These are phyloP conservation scores for Haplosporangium sp. DNA, from an alignment of 371 early-diverging fungal genomes.

Conservation along the genomic window DNA sequence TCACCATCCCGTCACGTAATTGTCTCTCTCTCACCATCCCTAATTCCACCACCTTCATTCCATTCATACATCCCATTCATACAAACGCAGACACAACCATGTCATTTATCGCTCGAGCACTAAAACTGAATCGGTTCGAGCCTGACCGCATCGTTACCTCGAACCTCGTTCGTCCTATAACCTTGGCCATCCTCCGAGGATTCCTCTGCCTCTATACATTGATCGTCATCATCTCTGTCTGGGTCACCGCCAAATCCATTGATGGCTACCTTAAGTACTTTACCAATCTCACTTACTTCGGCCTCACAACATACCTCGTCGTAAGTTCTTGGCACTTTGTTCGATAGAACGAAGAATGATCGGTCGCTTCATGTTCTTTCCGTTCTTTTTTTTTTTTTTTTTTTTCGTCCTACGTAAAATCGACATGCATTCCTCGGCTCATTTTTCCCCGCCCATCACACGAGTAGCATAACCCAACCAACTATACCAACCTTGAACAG, in stretches of 20 bases:
- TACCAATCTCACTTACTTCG: conserved; percentile 64
- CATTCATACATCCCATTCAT: neutral
- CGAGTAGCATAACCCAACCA: too few relatives aligned
- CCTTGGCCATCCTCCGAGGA: conserved; percentile 59
- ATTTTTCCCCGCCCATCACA: too few relatives aligned
- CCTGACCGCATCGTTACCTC: conserved; percentile 68
- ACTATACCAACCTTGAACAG: too few relatives aligned
- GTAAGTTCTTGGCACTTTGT: conserved; percentile 47
- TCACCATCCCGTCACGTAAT: too few relatives aligned
- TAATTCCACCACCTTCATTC: neutral
- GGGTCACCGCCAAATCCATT: conserved; percentile 38
- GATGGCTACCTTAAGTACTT: conserved; percentile 59
- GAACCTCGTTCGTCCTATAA: conserved; percentile 59
- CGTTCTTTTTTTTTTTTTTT: neutral
- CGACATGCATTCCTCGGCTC: too few relatives aligned
- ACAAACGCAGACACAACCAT: neutral
- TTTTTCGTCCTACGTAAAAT: neutral
- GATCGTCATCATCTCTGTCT: conserved; percentile 59
- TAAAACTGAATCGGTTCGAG: conserved; percentile 60
- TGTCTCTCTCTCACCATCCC: too few relatives aligned
- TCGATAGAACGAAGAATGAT: neutral
- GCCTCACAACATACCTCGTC: conserved; percentile 62
- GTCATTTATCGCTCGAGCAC: neutral
- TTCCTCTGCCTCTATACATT: conserved; percentile 54
- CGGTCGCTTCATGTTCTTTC: neutral